Base-by-base conservation (phyloP, 192 early-diverging fungal genomes). In the Dissophora ornata region DNA sequence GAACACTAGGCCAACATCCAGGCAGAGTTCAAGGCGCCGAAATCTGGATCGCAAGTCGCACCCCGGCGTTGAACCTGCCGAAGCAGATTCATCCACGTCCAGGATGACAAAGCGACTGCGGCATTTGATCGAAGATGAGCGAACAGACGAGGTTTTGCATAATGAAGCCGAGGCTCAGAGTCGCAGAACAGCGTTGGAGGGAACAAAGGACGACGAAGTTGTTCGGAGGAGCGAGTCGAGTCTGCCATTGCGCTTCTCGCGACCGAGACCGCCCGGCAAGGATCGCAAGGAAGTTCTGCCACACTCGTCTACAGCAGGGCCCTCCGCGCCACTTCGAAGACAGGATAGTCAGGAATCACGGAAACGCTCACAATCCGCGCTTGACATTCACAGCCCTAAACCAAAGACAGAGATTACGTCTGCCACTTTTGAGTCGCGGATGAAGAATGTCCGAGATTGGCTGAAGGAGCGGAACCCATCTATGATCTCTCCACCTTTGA, bases 391-490 rank as follows among this genome's bases (percentile, higher is more conserved):
- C 12, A 28, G 36, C 36, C 36, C 47, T 1, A 21, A 54, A 41
- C 10, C 40, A 21, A 22, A 36, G 15, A 22, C 49, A 5, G 63
- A 33, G 28, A 1, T 1, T 19, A 51, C 15, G 46, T 30, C 57
- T 45, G 69, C 61, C 15, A 67, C 58, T 42, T 40, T 77, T 22
- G 73, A 77, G 16, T 58, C 48, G 11, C 57, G 64, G 46, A 77
- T 77, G 73, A 66, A 62, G 19, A 60, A 62, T 33, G 73, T 77
- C 13, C 58, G 51, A 5, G 65, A 56, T 19, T 77, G 73, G 73
- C 45, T 77, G 28, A 67, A 67, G 38, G 46, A 61, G 24, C 49
- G 59, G 1, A 62, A 67, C 21, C 73, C 73, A 8, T 55, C 73
- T 0, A 33, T 77, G 57, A 38, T 67, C 28, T 77, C 73, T 0